phyloP scores from a whole-genome alignment of 2,329 filamentous ascomycete genomes.

The Fusarium stilboides region DNA sequence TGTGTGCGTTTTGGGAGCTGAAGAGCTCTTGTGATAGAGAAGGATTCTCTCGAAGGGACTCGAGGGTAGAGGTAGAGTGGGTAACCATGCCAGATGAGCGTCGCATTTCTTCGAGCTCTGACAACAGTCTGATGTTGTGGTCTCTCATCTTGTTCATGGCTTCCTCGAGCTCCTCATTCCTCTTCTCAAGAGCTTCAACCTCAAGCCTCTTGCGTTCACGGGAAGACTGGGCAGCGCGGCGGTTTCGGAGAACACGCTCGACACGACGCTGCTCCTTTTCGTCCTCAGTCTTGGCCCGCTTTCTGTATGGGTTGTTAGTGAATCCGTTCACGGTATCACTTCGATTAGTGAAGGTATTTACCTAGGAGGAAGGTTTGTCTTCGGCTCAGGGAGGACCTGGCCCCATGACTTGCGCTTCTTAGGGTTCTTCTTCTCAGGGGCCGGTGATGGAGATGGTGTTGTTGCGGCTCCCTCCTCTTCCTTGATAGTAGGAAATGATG shows the following conservation, averaged over 20 bases:
- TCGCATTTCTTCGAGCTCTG: constrained; percentile 66
- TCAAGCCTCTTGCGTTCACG: constrained; percentile 91
- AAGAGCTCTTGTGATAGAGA: constrained; percentile 74
- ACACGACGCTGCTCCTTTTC: constrained; percentile 99
- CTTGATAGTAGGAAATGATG: constrained; percentile 28
- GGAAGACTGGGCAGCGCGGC: constrained; percentile 95
- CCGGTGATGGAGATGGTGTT: constrained; percentile 47
- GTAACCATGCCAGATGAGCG: constrained; percentile 60
- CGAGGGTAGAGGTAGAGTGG: constrained; percentile 60
- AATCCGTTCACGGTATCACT: neutral
- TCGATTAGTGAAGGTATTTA: constrained; percentile 57
- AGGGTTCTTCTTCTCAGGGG: constrained; percentile 75
- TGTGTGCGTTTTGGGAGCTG: constrained; percentile 61
- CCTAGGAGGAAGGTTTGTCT: constrained; percentile 95
- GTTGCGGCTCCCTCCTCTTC: constrained; percentile 36
- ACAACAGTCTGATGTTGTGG: constrained; percentile 63
- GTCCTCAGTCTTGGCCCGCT: constrained; percentile 98
- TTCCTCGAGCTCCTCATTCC: constrained; percentile 79
- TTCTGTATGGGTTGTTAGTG: constrained; percentile 67
- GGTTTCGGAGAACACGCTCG: constrained; percentile 96
- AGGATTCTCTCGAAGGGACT: constrained; percentile 62
- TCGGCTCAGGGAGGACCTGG: constrained; percentile 94
- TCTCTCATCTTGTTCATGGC: constrained; percentile 73
- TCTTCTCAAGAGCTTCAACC: constrained; percentile 86
- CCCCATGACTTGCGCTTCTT: constrained; percentile 99